phyloP scores from a whole-genome alignment of 257 asterid genomes.

The Ligustrum vulgare region DNA sequence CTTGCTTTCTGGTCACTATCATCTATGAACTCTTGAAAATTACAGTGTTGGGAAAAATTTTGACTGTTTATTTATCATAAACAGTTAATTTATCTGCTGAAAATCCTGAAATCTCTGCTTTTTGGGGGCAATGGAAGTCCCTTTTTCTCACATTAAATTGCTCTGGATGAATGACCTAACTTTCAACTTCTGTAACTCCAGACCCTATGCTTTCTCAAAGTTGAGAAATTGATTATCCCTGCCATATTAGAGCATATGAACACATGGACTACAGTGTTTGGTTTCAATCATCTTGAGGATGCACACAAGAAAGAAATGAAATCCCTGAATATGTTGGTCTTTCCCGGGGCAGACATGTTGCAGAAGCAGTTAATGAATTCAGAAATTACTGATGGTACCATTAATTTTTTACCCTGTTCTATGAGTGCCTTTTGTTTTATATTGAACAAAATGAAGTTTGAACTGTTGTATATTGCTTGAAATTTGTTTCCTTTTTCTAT shows the following conservation, averaged over 20 bases:
- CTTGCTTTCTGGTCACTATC: conserved; percentile 16
- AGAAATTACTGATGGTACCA: conserved; percentile 49
- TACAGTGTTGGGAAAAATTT: background rate
- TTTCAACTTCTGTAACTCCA: conserved; percentile 30
- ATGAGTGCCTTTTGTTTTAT: background rate
- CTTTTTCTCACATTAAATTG: background rate
- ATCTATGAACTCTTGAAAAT: conserved; percentile 12
- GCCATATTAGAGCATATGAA: conserved; percentile 82
- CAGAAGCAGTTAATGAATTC: conserved; percentile 60
- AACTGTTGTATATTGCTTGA: background rate
- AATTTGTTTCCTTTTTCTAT: background rate
- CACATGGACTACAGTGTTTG: conserved; percentile 74
- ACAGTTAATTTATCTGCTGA: background rate
- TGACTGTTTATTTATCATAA: conserved; percentile 1
- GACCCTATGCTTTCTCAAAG: conserved; percentile 69
- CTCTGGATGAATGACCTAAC: conserved; percentile 4
- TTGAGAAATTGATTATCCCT: conserved; percentile 77
- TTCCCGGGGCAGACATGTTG: conserved; percentile 90
- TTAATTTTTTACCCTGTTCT: background rate
- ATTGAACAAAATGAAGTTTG: background rate
- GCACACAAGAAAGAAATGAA: conserved; percentile 57
- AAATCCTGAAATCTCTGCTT: background rate
- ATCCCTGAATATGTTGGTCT: conserved; percentile 77
- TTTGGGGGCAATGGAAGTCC: conserved; percentile 12
- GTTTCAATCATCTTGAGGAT: conserved; percentile 65